These are phyloP conservation scores for Aspergillus baeticus DNA, from an alignment of 495 filamentous ascomycete genomes.

Conservation along the genomic window DNA sequence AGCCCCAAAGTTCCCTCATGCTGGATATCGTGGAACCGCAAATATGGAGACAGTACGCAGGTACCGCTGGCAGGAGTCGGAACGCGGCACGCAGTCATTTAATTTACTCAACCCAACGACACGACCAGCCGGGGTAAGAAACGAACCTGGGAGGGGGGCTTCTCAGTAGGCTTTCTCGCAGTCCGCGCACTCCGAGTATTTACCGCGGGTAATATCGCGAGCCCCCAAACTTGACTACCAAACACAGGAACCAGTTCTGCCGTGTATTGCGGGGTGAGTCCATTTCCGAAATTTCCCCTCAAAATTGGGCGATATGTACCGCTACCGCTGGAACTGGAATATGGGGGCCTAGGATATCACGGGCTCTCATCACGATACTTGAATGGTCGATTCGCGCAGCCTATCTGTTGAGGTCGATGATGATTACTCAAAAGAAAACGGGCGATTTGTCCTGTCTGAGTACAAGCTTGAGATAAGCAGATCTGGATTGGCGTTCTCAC, in stretches of 20 bases:
- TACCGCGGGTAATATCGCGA: no score
- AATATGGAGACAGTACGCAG: constrained; percentile 22
- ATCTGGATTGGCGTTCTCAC: not conserved
- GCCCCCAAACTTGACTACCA: not conserved
- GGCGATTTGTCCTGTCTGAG: no score
- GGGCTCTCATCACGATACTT: not conserved
- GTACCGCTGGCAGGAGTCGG: constrained; percentile 17
- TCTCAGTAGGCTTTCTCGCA: no score
- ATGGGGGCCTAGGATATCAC: not conserved
- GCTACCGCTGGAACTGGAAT: not conserved
- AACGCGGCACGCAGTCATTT: constrained; percentile 9
- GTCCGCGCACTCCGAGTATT: no score
- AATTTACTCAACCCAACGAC: not conserved
- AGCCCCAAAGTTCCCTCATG: constrained; percentile 4
- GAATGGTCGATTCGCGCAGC: constrained; percentile 12
- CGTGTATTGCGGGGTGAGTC: not conserved
- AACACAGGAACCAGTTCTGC: not conserved
- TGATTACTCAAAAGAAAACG: no score
- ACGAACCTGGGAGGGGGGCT: no score
- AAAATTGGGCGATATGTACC: not conserved
- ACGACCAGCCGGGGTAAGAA: not conserved
- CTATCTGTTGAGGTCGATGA: not conserved
- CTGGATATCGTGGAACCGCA: constrained; percentile 16
- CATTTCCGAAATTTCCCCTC: not conserved
- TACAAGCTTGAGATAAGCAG: no score